Evolutionary conservation across 257 asterid species (phyloP).

Genomic region (Salvia rosmarinus): DNA sequence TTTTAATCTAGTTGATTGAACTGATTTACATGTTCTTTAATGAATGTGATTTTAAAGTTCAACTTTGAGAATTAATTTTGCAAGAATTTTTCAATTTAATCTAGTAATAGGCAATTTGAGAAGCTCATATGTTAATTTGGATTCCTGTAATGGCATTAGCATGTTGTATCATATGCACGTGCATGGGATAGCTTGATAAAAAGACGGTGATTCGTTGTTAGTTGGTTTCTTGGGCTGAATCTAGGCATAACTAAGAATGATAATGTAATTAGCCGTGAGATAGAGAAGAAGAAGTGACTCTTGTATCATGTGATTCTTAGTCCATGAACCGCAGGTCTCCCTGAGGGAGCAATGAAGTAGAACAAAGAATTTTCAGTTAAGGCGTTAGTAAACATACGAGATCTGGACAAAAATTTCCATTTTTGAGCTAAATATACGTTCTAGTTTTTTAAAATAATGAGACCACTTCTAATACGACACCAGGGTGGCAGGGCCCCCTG

Average conservation of each 20-base stretch:
- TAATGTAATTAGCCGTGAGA: background rate
- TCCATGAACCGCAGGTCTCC: background rate
- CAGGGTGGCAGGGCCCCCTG: background rate
- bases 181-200: slow-evolving; percentile 7
- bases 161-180: background rate
- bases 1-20: background rate
- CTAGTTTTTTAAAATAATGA: background rate
- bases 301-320: background rate
- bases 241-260: background rate
- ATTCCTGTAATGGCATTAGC: background rate
- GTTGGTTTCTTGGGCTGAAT: slow-evolving; percentile 8
- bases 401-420: background rate
- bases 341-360: background rate
- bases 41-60: background rate
- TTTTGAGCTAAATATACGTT: background rate
- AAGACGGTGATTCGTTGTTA: slow-evolving; percentile 1
- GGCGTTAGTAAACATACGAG: background rate
- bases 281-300: background rate
- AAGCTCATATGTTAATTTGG: background rate
- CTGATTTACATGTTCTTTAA: background rate
- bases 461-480: background rate
- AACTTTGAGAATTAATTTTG: background rate
- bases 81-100: too few relatives aligned
- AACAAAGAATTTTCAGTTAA: background rate
- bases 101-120: background rate